These are phyloP conservation scores for Cymbopogon citratus DNA, from an alignment of 176 grass and related monocot species.

Conservation along the genomic window DNA sequence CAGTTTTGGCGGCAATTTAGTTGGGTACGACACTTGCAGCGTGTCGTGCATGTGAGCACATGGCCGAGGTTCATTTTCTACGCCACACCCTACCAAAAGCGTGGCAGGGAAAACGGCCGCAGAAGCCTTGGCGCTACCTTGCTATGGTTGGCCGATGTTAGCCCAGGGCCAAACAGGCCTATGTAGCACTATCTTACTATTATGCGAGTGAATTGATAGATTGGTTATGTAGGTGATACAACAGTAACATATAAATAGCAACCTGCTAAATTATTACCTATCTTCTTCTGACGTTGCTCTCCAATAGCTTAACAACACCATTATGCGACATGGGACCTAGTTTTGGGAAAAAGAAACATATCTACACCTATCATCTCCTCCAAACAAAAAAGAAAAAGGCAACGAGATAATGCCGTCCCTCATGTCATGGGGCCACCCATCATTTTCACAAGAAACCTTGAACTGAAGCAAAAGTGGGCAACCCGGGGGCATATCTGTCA, in stretches of 20 bases:
- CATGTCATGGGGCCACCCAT: slow-evolving; percentile 25
- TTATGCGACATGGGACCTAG: neutral
- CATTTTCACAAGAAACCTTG: slow-evolving; percentile 12
- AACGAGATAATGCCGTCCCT: neutral
- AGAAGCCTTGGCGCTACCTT: too few species aligned
- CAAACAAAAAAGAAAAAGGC: slow-evolving; percentile 8
- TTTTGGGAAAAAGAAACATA: slow-evolving; percentile 8
- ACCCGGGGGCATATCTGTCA: neutral
- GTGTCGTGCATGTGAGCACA: too few species aligned
- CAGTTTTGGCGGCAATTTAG: too few species aligned
- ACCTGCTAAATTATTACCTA: neutral
- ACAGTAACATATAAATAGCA: neutral
- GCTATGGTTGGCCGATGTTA: too few species aligned
- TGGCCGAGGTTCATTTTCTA: too few species aligned
- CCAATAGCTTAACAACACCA: neutral
- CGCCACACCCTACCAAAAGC: too few species aligned
- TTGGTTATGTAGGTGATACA: neutral
- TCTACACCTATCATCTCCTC: neutral
- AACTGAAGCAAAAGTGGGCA: neutral
- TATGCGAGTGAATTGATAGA: neutral
- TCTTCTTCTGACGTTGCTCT: neutral
- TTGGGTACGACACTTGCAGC: too few species aligned
- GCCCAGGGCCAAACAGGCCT: too few species aligned
- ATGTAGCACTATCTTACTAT: too few species aligned
- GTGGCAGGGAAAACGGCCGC: too few species aligned